Conservation (phyloP, 495 filamentous ascomycete genomes). For the Penicillium daleae region DNA sequence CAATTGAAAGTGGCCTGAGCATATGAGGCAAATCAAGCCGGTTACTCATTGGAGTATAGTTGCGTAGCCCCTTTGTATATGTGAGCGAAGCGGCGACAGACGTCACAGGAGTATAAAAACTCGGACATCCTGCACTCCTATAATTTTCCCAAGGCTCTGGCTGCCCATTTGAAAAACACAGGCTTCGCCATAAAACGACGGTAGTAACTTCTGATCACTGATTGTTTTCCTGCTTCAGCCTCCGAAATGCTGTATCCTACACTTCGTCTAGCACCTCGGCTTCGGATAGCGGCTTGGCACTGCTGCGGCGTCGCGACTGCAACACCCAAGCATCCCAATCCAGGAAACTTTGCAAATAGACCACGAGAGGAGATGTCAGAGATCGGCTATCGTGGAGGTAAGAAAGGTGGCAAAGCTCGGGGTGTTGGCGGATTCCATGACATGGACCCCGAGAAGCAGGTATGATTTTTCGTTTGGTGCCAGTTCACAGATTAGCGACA, state of each 20-base stretch:
- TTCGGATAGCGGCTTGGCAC: slow-evolving; percentile 9
- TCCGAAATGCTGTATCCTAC: slow-evolving; percentile 12
- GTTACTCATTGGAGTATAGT: background rate
- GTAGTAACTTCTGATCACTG: background rate
- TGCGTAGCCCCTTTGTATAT: background rate
- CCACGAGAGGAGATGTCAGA: slow-evolving; percentile 59
- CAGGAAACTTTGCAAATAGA: slow-evolving; percentile 67
- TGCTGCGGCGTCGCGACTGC: slow-evolving; percentile 19
- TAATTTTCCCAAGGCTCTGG: background rate
- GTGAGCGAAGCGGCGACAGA: slow-evolving; percentile 4
- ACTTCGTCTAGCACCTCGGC: slow-evolving; percentile 5
- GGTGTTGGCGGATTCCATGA: slow-evolving; percentile 34
- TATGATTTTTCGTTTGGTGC: slow-evolving; percentile 21
- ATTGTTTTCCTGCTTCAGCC: background rate
- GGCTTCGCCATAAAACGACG: background rate
- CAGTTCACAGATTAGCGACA: background rate
- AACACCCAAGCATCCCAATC: slow-evolving; percentile 51
- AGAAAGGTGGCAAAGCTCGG: slow-evolving; percentile 37
- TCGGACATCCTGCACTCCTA: background rate
- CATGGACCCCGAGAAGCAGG: slow-evolving; percentile 54
- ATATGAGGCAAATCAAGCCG: background rate
- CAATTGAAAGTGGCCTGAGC: background rate
- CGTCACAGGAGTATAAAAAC: background rate
- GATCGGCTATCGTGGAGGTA: slow-evolving; percentile 56
- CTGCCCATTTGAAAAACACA: background rate